Base-by-base conservation (phyloP, 1,284 basidiomycete species). In the Erythrobasidium hasegawianum region DNA sequence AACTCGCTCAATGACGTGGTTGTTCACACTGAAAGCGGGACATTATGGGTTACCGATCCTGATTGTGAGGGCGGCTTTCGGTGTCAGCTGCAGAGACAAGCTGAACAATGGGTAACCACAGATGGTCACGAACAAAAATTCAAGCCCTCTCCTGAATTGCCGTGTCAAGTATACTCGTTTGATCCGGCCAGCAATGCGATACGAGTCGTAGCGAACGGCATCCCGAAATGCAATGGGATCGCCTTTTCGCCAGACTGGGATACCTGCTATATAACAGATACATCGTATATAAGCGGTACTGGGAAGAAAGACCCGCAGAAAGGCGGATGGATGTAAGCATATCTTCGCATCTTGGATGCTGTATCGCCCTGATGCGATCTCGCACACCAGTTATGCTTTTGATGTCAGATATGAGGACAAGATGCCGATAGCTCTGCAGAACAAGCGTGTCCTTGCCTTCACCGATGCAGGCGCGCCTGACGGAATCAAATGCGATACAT, bases 131-230 rank as follows among this genome's bases (percentile, higher is more conserved):
- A 56, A 24, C 83, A 85, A 71, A 77, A 81, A 57, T 90, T 89
- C 80, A 83, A 87, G 57, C 83, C 85, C 0, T 70, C 76, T 0
- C 86, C 86, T 1, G 79, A 83, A 45, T 74, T 89, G 47, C 87
- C 86, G 2, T 84, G 82, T 55, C 87, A 89, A 72, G 86, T 89
- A 1, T 90, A 89, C 72, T 81, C 85, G 11, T 84, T 88, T 69
- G 83, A 88, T 72, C 83, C 84, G 10, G 79, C 79, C 9, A 86
- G 84, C 0, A 82, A 86, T 9, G 77, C 80, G 16, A 82, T 90
- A 1, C 81, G 82, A 4, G 85, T 87, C 2, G 85, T 88, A 1
- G 86, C 87, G 0, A 86, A 87, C 68, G 84, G 84, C 33, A 85
- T 88, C 71, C 66, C 73, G 50, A 72, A 75, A 66, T 76, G 80